Conservation (phyloP, 164 flowering plant species). For the Annona squamosa region DNA sequence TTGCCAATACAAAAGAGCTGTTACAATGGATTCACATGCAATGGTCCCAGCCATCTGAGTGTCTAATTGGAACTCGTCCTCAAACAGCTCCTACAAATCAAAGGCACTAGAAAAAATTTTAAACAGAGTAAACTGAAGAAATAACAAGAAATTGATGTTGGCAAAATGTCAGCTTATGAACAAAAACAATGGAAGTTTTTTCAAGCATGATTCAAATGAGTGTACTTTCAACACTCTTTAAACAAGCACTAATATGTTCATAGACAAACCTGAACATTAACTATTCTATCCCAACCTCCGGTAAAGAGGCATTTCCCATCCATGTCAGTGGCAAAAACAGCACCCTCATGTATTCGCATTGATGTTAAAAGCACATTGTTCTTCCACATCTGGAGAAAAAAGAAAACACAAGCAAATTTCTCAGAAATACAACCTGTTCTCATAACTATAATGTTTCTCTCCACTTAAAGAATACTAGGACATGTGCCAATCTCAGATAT, state of each 20-base stretch:
- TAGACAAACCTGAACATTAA: slow-evolving; percentile 59
- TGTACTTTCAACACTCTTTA: neutral
- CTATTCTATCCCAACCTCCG: slow-evolving; percentile 78
- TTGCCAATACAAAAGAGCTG: slow-evolving; percentile 52
- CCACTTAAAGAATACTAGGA: neutral
- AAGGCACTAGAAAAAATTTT: neutral
- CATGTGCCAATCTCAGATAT: neutral
- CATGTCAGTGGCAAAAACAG: slow-evolving; percentile 47
- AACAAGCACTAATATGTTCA: neutral
- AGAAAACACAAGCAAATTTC: slow-evolving; percentile 5
- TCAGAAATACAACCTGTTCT: neutral
- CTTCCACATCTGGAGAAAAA: slow-evolving; percentile 61
- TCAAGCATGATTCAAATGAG: neutral
- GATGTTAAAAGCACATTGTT: slow-evolving; percentile 47
- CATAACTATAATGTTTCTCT: neutral
- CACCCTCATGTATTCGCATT: slow-evolving; percentile 37
- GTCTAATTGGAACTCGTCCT: slow-evolving; percentile 46
- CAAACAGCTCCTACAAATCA: slow-evolving; percentile 47
- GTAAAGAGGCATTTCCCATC: slow-evolving; percentile 61
- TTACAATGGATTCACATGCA: slow-evolving; percentile 50
- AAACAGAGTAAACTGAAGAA: neutral
- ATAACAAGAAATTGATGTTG: neutral
- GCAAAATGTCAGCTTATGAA: neutral
- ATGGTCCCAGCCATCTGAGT: slow-evolving; percentile 43
- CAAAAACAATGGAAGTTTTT: neutral